Percentiles rank a stretch among this genome's conserved stretches.
Conservation (phyloP, 2,329 filamentous ascomycete genomes). For the Fusarium abutilonis region DNA sequence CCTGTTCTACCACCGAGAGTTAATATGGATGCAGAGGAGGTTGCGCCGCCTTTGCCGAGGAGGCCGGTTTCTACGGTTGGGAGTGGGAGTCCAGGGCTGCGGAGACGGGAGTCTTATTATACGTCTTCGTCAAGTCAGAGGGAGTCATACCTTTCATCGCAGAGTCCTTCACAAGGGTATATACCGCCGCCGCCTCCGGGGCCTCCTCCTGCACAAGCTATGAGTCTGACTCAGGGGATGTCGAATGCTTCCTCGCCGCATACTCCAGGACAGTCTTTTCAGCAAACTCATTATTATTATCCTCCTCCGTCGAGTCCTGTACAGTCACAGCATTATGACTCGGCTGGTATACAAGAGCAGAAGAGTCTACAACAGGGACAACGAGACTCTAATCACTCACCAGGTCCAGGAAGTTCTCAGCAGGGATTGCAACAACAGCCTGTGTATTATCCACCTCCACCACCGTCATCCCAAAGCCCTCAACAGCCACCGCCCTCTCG, state of each 20-base stretch:
- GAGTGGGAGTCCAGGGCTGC: not conserved
- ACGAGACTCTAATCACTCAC: not conserved
- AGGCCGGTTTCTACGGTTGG: slow-evolving; percentile 9
- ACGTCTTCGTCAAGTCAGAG: not conserved
- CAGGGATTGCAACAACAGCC: not conserved
- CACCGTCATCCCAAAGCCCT: too few relatives aligned
- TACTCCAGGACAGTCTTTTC: not conserved
- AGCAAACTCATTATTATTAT: slow-evolving; percentile 1
- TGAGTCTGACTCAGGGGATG: not conserved
- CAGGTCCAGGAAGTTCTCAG: not conserved
- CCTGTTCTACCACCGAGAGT: too few relatives aligned
- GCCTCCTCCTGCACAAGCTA: slow-evolving; percentile 17
- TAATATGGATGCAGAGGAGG: not conserved
- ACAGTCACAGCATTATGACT: not conserved
- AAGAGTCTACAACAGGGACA: not conserved
- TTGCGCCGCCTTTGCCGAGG: slow-evolving; percentile 20
- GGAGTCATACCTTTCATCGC: slow-evolving; percentile 1
- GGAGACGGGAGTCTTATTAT: slow-evolving; percentile 8
- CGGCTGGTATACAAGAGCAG: not conserved
- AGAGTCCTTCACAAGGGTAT: slow-evolving; percentile 6
- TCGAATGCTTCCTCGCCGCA: not conserved
- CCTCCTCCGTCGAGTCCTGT: not conserved
- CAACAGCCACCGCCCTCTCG: not conserved
- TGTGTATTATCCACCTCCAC: too few relatives aligned
- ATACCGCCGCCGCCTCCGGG: slow-evolving; percentile 14